phyloP scores from a whole-genome alignment of 352 stramenopile species.

The Phytophthora melonis region DNA sequence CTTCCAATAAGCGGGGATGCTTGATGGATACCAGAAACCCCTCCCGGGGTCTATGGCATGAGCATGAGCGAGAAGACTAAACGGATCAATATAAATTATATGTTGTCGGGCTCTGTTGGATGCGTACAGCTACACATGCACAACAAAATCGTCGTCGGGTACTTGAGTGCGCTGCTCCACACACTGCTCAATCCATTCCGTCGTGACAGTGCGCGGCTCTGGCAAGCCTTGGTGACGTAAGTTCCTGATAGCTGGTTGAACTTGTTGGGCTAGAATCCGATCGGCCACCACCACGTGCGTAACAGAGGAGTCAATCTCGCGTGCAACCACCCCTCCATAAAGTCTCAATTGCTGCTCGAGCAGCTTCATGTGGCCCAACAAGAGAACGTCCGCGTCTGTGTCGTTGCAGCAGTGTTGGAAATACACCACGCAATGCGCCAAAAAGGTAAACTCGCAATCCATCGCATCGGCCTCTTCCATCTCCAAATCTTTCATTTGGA shows the following conservation, averaged over 20 bases:
- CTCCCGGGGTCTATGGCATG: neutral
- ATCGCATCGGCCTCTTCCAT: conserved; percentile 78
- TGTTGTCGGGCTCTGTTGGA: conserved; percentile 20
- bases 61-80: conserved; percentile 3
- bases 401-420: conserved; percentile 25
- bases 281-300: conserved; percentile 73
- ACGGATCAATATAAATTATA: conserved; percentile 52
- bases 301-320: conserved; percentile 51
- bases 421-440: conserved; percentile 82
- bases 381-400: conserved; percentile 32
- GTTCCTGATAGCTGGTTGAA: conserved; percentile 56
- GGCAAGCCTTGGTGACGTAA: conserved; percentile 52
- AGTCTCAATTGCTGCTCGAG: conserved; percentile 68
- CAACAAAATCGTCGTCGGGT: conserved; percentile 61
- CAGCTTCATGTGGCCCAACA: conserved; percentile 52
- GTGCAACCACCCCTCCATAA: conserved; percentile 56
- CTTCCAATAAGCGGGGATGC: conserved; percentile 36
- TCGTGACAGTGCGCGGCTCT: conserved; percentile 67
- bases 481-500: conserved; percentile 43
- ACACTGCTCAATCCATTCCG: conserved; percentile 71
- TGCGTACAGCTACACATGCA: conserved; percentile 51
- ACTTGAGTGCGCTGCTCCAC: conserved; percentile 57
- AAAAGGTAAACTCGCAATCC: conserved; percentile 71
- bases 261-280: conserved; percentile 39
- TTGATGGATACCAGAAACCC: conserved; percentile 9